Evolutionary conservation across 768 basidiomycete genomes (phyloP).

Genomic region (Hirschioporus abietinus): DNA sequence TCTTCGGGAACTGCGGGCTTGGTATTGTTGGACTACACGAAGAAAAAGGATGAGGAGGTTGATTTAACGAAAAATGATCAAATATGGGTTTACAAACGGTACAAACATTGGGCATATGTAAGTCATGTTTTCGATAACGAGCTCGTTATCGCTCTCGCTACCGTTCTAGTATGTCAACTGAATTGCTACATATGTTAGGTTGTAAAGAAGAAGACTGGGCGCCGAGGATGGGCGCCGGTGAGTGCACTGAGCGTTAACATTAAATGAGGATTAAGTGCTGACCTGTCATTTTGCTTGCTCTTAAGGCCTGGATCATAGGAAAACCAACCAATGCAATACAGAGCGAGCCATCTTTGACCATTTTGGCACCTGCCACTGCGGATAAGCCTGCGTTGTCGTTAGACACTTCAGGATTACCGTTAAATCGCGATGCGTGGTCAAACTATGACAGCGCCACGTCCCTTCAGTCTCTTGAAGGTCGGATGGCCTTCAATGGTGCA

Average conservation of each 20-base stretch:
- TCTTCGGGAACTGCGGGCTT: conserved; percentile 97
- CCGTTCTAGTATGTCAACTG: conserved; percentile 5
- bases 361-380: neutral
- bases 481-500: neutral
- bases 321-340: neutral
- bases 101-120: conserved; percentile 97
- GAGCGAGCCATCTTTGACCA: neutral
- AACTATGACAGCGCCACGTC: neutral
- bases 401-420: neutral
- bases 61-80: conserved; percentile 84
- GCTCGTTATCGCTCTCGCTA: conserved; percentile 4
- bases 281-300: neutral
- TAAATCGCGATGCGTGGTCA: neutral
- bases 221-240: conserved; percentile 94
- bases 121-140: conserved; percentile 18
- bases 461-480: neutral
- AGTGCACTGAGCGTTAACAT: conserved; percentile 20
- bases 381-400: neutral
- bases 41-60: conserved; percentile 90
- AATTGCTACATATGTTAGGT: conserved; percentile 43
- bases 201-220: conserved; percentile 89
- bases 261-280: neutral
- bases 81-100: conserved; percentile 92
- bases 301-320: neutral
- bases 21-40: conserved; percentile 93